These are phyloP conservation scores for Sporothrix phasma DNA, from an alignment of 2,329 filamentous ascomycete genomes.

Conservation along the genomic window DNA sequence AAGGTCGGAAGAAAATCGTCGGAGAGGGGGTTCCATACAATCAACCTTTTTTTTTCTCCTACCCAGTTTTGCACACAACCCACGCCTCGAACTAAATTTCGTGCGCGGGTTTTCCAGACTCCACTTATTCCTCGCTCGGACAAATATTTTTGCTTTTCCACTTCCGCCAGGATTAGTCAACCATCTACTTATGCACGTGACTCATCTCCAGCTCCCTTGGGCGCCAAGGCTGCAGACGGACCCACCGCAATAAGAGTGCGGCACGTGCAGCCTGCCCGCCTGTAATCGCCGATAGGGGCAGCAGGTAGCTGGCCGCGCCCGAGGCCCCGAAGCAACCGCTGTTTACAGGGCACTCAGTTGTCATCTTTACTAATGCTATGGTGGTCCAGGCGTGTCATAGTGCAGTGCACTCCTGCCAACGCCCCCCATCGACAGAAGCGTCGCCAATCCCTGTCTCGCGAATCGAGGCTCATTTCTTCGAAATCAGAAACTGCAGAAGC, in stretches of 20 bases:
- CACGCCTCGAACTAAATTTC: slow-evolving; percentile 11
- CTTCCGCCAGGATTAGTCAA: neutral
- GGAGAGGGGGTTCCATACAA: slow-evolving; percentile 11
- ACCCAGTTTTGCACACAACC: slow-evolving; percentile 1
- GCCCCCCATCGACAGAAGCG: neutral
- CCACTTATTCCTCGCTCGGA: slow-evolving; percentile 7
- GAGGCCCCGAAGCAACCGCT: neutral
- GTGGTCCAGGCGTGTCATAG: neutral
- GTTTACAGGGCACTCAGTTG: neutral
- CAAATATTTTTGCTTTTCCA: slow-evolving; percentile 8
- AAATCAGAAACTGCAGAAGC: neutral
- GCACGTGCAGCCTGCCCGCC: neutral
- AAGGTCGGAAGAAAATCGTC: slow-evolving; percentile 19
- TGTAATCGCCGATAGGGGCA: neutral
- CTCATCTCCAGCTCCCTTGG: too few species aligned
- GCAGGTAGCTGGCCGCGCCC: too few species aligned
- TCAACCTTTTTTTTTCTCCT: slow-evolving; percentile 12
- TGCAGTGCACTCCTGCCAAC: neutral
- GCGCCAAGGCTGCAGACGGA: neutral
- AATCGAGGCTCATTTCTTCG: slow-evolving; percentile 10
- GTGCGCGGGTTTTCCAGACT: slow-evolving; percentile 12
- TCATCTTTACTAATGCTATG: slow-evolving; percentile 3
- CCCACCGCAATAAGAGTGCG: neutral
- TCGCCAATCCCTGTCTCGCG: slow-evolving; percentile 13
- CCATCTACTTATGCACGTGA: neutral